Evolutionary conservation across 192 early-diverging fungal species (phyloP).

Genomic region (Gorgonomyces haynaldii): DNA sequence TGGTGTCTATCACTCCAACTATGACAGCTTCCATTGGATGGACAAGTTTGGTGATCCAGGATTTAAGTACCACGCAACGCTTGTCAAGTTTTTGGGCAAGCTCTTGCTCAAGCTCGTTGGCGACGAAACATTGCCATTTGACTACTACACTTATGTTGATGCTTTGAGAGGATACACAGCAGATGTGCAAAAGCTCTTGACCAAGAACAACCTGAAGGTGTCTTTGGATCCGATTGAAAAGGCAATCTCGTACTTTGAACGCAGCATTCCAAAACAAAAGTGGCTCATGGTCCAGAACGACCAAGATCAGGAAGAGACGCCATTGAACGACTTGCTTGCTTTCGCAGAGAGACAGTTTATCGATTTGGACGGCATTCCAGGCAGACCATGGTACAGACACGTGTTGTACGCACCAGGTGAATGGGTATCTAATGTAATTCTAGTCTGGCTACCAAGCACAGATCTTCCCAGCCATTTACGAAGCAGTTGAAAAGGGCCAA

Average conservation of each 20-base stretch:
- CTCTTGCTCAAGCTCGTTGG: neutral
- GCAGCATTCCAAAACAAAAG: neutral
- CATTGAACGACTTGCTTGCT: slow-evolving; percentile 34
- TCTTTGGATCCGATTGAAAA: neutral
- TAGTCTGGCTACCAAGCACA: slow-evolving; percentile 33
- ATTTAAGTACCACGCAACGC: neutral
- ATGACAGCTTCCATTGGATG: slow-evolving; percentile 53
- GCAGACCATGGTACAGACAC: slow-evolving; percentile 52
- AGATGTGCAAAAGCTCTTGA: neutral
- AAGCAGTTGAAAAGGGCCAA: slow-evolving; percentile 25
- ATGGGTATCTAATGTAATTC: slow-evolving; percentile 5
- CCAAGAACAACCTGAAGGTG: neutral
- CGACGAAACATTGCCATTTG: slow-evolving; percentile 6
- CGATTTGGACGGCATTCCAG: slow-evolving; percentile 41
- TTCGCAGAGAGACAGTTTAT: slow-evolving; percentile 46
- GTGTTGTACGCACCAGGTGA: slow-evolving; percentile 41
- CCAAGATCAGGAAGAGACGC: neutral
- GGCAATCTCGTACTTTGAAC: neutral
- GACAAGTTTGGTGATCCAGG: slow-evolving; percentile 20
- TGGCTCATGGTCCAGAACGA: neutral
- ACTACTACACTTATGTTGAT: neutral
- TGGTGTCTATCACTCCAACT: slow-evolving; percentile 57
- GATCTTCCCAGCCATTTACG: slow-evolving; percentile 41
- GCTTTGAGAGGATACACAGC: neutral
- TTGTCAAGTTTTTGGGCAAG: slow-evolving; percentile 1